Percentiles rank a stretch among this genome's conserved stretches.
These are phyloP conservation scores for Gonapodya prolifera DNA, from an alignment of 192 early-diverging fungal species.

Conservation along the genomic window DNA sequence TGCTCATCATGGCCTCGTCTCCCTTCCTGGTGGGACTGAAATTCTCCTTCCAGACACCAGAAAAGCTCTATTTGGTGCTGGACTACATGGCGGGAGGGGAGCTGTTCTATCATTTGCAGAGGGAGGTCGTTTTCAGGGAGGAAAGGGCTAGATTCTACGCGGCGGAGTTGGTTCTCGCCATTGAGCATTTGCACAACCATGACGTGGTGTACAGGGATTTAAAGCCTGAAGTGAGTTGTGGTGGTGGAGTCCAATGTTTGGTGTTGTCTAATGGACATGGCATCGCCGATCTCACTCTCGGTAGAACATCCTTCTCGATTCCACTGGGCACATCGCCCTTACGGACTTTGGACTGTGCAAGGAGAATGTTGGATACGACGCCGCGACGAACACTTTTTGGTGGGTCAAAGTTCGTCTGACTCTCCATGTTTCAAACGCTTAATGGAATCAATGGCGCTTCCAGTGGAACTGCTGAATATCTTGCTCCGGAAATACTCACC, in stretches of 20 bases:
- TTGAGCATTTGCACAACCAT: slow-evolving; percentile 53
- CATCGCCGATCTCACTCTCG: background rate
- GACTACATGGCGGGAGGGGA: slow-evolving; percentile 75
- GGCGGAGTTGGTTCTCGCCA: slow-evolving; percentile 50
- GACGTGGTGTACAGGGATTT: slow-evolving; percentile 50
- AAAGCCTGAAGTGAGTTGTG: slow-evolving; percentile 4
- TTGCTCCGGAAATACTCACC: slow-evolving; percentile 76
- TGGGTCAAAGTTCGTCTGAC: slow-evolving; percentile 11
- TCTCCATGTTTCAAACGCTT: slow-evolving; percentile 25
- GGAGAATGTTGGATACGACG: slow-evolving; percentile 30
- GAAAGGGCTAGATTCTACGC: slow-evolving; percentile 74
- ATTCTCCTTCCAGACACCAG: slow-evolving; percentile 75
- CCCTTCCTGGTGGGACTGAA: slow-evolving; percentile 91
- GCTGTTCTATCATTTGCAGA: slow-evolving; percentile 84
- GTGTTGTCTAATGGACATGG: background rate
- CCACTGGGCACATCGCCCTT: slow-evolving; percentile 54
- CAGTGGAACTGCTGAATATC: slow-evolving; percentile 78
- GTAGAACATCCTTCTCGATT: slow-evolving; percentile 43
- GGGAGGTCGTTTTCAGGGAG: slow-evolving; percentile 76
- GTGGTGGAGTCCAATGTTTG: background rate
- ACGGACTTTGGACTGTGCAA: slow-evolving; percentile 75
- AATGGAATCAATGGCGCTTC: slow-evolving; percentile 64
- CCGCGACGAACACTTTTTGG: slow-evolving; percentile 31
- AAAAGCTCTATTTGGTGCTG: slow-evolving; percentile 63
- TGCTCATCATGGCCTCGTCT: slow-evolving; percentile 51